Base-by-base conservation (phyloP, 2,329 filamentous ascomycete species). In the Xylaria sp. region DNA sequence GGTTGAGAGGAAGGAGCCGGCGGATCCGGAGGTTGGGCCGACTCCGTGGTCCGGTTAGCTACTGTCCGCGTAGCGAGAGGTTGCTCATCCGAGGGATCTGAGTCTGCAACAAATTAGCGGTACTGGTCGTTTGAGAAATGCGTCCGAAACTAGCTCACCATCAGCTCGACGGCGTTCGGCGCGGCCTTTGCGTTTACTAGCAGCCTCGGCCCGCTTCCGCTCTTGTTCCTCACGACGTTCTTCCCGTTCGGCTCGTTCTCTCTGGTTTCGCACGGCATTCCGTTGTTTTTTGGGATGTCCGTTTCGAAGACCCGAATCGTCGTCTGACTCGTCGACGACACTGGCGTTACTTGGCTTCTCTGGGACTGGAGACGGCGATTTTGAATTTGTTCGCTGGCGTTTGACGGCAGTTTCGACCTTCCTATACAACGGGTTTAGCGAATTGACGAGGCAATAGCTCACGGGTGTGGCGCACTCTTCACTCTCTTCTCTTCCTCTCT, bases 401-500 rank as follows among this genome's bases (percentile, higher is more conserved):
- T 98, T 98, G 58, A 88, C 82, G 10, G 34, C 34, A 69, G 85
- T 88, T 72, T 90, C 87, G 67, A 88, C 89, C 78, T 91, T 91
- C 74, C 94, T 97, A 52, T 46, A 63, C 73, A 60, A 66, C 62
- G 63, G 72, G 28, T 4, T 81, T 69, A 76, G 75, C 76, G 66
- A 62, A 69, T 63, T 66, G 55, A 46, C 62, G 44, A 64, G 70
- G 31, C 37, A 57, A 62, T 67, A 61, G 48, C 23, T 58, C 60
- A 60, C 68, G 37, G 61, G 10, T 15, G 51, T 57, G 25, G 89
- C 94, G 82, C 86, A 98, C 95, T 97, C 93, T 87, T 98, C 94
- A 78, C 94, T 97, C 70, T 96, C 94, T 76, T 96, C 97, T 71
- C 95, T 89, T 70, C 90, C 91, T 76, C 96, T 87, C 83, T 99